These are phyloP conservation scores for Sphagnum tenellum DNA, from an alignment of 225 moss, liverwort and hornwort genomes.

Conservation along the genomic window DNA sequence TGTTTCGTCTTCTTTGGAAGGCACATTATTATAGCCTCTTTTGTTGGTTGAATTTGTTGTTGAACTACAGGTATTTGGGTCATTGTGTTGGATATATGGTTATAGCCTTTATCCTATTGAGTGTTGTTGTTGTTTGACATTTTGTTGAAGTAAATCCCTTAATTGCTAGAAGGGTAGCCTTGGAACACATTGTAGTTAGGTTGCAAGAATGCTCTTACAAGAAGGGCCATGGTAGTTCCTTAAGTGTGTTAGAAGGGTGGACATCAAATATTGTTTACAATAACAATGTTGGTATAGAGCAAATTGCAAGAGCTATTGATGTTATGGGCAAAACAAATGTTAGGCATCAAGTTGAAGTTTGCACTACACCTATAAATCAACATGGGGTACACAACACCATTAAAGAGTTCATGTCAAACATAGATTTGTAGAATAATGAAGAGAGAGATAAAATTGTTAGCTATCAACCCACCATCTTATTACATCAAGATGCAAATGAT, in stretches of 20 bases:
- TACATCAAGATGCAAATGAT: constrained; percentile 22
- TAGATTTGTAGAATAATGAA: constrained; percentile 8
- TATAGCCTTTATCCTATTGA: constrained; percentile 46
- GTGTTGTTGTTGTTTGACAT: constrained; percentile 43
- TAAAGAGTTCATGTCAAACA: constrained; percentile 28
- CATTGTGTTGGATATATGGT: constrained; percentile 61
- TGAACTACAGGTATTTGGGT: constrained; percentile 42
- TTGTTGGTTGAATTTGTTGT: too few relatives aligned
- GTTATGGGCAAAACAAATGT: constrained; percentile 12
- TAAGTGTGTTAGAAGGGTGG: constrained; percentile 49
- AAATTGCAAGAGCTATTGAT: constrained; percentile 24
- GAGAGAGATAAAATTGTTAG: constrained; percentile 22
- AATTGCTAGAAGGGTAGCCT: constrained; percentile 49
- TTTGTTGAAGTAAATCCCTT: constrained; percentile 39
- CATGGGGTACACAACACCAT: constrained; percentile 30
- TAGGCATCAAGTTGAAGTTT: constrained; percentile 18
- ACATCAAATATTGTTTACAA: constrained; percentile 51
- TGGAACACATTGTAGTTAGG: constrained; percentile 49
- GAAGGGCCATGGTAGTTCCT: constrained; percentile 51
- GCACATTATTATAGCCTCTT: too few relatives aligned
- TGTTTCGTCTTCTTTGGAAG: too few relatives aligned
- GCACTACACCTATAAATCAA: constrained; percentile 20
- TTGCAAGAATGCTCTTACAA: constrained; percentile 51
- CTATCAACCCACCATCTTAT: constrained; percentile 8
- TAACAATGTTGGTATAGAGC: constrained; percentile 43